Conservation (phyloP, 139 green algal genomes). For the Chlamydomonas sphaeroides region DNA sequence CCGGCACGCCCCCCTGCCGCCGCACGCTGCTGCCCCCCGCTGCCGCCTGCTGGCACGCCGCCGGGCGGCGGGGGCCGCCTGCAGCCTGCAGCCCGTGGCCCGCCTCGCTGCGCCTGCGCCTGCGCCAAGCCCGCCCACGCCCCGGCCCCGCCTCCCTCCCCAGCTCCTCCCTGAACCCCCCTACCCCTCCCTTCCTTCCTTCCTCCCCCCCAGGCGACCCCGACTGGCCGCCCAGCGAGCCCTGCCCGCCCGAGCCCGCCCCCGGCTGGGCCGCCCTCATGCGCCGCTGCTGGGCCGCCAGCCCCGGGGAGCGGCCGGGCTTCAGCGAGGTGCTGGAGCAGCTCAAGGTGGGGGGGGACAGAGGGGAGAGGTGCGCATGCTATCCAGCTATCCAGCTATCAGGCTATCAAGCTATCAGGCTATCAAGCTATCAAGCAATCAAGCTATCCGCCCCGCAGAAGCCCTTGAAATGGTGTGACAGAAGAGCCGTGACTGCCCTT, state of each 20-base stretch:
- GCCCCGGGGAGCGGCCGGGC: constrained; percentile 48
- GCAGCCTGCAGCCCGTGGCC: too few species aligned
- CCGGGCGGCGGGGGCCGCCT: too few species aligned
- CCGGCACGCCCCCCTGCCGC: too few species aligned
- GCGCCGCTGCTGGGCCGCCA: constrained; percentile 67
- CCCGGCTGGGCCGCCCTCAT: constrained; percentile 60
- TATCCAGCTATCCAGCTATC: background rate
- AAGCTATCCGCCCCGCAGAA: too few species aligned
- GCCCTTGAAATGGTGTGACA: background rate
- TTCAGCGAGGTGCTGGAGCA: constrained; percentile 51
- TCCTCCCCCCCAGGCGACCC: background rate
- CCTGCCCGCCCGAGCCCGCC: background rate
- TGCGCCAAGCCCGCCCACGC: background rate
- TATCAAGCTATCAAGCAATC: background rate
- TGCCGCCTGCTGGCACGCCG: too few species aligned
- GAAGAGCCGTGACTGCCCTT: background rate
- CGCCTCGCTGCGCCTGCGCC: too few species aligned
- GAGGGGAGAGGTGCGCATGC: background rate
- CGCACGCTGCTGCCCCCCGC: too few species aligned
- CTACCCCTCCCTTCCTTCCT: background rate
- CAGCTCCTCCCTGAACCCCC: background rate
- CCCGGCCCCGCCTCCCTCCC: too few species aligned
- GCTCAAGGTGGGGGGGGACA: constrained; percentile 17
- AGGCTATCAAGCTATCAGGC: background rate
- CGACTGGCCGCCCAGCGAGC: constrained; percentile 20